Percentiles rank a stretch among this genome's conserved stretches.
Evolutionary conservation across 2,329 filamentous ascomycete species (phyloP).

Genomic region (Aspergillus sp.): DNA sequence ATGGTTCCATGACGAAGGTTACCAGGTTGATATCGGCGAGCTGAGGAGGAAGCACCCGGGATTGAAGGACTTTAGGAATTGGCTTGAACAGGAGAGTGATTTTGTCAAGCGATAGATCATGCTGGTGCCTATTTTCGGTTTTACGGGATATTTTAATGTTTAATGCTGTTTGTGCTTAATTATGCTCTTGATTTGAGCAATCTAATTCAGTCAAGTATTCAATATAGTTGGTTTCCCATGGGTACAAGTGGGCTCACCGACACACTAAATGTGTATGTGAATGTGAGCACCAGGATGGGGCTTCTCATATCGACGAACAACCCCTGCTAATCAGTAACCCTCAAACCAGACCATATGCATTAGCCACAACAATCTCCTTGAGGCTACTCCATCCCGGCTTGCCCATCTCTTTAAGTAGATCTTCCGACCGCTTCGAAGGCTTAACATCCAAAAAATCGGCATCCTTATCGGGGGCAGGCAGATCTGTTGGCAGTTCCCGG

Average conservation of each 20-base stretch:
- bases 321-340: too few species aligned
- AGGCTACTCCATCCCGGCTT: not conserved
- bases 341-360: not conserved
- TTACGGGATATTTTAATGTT: not conserved
- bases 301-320: too few species aligned
- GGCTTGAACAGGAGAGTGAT: conserved; percentile 37
- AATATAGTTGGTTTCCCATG: too few species aligned
- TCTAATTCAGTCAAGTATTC: too few species aligned
- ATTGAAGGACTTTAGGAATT: conserved; percentile 52
- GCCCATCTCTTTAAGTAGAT: not conserved
- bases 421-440: not conserved
- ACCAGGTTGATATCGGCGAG: conserved; percentile 48
- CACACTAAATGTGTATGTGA: too few species aligned
- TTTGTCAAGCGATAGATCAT: not conserved
- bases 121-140: not conserved
- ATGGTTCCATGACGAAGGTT: conserved; percentile 56
- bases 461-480: not conserved
- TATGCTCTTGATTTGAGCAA: too few species aligned
- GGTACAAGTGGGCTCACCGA: too few species aligned
- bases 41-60: conserved; percentile 48
- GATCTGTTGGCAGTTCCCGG: not conserved
- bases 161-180: too few species aligned
- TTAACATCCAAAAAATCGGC: not conserved
- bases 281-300: too few species aligned
- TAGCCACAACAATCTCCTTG: not conserved